These are phyloP conservation scores for Parmales sp. DNA, from an alignment of 108 stramenopile species.

Conservation along the genomic window DNA sequence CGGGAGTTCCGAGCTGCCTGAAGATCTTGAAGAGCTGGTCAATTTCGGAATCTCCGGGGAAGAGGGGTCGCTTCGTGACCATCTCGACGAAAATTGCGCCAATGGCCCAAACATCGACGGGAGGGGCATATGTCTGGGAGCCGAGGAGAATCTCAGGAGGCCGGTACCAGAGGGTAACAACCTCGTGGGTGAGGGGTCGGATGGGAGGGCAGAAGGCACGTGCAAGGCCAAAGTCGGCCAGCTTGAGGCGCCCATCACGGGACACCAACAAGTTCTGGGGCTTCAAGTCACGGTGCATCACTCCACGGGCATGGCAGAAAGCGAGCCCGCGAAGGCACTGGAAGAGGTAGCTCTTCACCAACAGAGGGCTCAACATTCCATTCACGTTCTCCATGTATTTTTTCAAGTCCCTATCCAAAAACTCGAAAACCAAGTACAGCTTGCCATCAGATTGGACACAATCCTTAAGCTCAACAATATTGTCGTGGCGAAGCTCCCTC, in stretches of 20 bases:
- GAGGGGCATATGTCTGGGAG: constrained; percentile 78
- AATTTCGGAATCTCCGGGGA: constrained; percentile 94
- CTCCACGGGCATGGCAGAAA: constrained; percentile 90
- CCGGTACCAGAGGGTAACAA: constrained; percentile 98
- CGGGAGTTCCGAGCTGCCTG: constrained; percentile 87
- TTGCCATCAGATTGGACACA: constrained; percentile 72
- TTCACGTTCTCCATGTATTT: constrained; percentile 82
- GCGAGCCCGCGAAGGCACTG: constrained; percentile 78
- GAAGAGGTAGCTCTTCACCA: constrained; percentile 74
- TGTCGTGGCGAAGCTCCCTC: constrained; percentile 84
- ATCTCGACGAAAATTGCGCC: constrained; percentile 97
- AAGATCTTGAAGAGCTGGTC: constrained; percentile 97
- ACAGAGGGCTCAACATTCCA: constrained; percentile 57
- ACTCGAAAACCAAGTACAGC: constrained; percentile 96
- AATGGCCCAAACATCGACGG: constrained; percentile 89
- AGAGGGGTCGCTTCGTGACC: constrained; percentile 88
- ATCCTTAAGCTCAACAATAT: constrained; percentile 84
- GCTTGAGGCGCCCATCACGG: constrained; percentile 81
- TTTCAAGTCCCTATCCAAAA: constrained; percentile 89
- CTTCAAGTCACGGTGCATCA: constrained; percentile 89
- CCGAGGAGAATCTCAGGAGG: constrained; percentile 92
- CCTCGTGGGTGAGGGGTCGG: constrained; percentile 81
- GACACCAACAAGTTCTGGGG: constrained; percentile 96
- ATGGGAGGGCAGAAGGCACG: constrained; percentile 90
- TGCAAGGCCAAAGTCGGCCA: constrained; percentile 97